phyloP scores from a whole-genome alignment of 371 early-diverging fungal species.

The Mucor sp. region DNA sequence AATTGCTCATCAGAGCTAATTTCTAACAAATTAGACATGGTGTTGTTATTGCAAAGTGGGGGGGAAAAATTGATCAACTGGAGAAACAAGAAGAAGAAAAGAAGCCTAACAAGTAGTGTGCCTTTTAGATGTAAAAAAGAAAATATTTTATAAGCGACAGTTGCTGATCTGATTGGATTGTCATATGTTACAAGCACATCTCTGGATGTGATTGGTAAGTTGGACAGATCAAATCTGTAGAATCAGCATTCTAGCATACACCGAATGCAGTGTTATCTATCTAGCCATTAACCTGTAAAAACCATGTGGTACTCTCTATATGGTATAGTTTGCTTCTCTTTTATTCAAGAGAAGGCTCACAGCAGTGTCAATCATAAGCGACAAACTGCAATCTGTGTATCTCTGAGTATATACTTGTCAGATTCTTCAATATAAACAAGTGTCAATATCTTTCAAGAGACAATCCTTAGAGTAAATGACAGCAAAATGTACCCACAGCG shows the following conservation, averaged over 20 bases:
- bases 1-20: conserved; percentile 48
- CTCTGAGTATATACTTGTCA: too few relatives aligned
- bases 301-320: background rate
- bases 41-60: conserved; percentile 3
- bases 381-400: background rate
- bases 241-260: background rate
- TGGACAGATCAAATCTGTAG: background rate
- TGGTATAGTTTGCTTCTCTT: background rate
- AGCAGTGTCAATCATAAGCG: background rate
- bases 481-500: background rate
- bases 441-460: background rate
- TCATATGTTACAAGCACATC: background rate
- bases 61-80: background rate
- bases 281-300: too few relatives aligned
- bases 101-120: background rate
- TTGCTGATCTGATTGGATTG: background rate
- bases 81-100: background rate
- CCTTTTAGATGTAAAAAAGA: background rate
- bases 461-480: background rate
- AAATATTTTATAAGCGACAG: background rate
- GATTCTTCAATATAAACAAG: too few relatives aligned
- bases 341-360: background rate
- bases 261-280: background rate
- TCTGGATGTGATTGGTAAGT: background rate
- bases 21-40: conserved; percentile 41